Evolutionary conservation across 208 protist genomes (phyloP), one percentile per base, ranked within the genome.

Genomic region (Balamuthia mandrillaris): DNA sequence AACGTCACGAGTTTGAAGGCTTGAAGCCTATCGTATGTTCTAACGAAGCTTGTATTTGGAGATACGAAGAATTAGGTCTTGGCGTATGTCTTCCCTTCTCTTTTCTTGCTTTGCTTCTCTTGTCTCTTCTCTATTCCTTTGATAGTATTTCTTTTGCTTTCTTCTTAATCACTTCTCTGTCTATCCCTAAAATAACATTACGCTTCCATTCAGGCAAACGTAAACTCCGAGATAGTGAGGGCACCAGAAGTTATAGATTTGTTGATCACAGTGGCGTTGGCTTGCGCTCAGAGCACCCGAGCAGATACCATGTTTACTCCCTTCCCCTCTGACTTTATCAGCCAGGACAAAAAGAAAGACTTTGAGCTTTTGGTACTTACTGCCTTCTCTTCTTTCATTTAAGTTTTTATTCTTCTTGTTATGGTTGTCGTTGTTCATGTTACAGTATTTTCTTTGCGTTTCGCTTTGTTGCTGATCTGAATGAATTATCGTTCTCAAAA

Each of bases 161-260:
- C n/a, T n/a, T n/a, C n/a, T n/a, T n/a, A n/a, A n/a, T n/a, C n/a
- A n/a, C n/a, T n/a, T n/a, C n/a, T n/a, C n/a, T n/a, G n/a, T n/a
- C n/a, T n/a, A n/a, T n/a, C n/a, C n/a, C n/a, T n/a, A n/a, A n/a
- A n/a, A n/a, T n/a, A n/a, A n/a, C n/a, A n/a, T n/a, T n/a, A n/a
- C n/a, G n/a, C n/a, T n/a, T n/a, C n/a, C n/a, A n/a, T n/a, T n/a
- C n/a, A n/a, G n/a, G n/a, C 68, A 27, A 78, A 78, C 47, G 68
- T 78, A 29, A 78, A 78, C 16, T 42, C 68, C 1, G 68, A 78
- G 29, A 78, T 90, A 5, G 60, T 49, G 37, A 90, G 61, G 31
- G 86, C 35, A 14, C 75, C 81, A 10, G 85, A 70, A 18, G 86
- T 90, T 29, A 86, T 87, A 12, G 87, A 90, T 51, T 41, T 90